A percentile compares a stretch with the other conserved stretches of the same genome.
These are phyloP conservation scores for Margaritispora aquatica DNA, from an alignment of 495 filamentous ascomycete species.

Conservation along the genomic window DNA sequence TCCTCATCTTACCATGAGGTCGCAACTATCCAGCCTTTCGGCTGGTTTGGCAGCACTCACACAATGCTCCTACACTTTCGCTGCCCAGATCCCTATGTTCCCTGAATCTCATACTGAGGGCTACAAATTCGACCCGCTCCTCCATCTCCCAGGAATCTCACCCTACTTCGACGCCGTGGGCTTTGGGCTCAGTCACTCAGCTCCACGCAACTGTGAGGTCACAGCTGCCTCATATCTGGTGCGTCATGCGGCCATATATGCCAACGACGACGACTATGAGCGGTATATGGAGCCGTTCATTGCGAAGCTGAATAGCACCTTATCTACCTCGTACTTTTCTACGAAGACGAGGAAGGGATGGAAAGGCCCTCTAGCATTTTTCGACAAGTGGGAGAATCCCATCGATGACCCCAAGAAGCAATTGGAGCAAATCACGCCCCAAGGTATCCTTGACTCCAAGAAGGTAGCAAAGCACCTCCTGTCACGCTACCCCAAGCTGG, in stretches of 20 bases:
- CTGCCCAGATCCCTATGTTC: conserved; percentile 10
- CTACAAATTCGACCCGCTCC: conserved; percentile 18
- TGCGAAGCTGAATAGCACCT: conserved; percentile 16
- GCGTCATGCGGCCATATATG: conserved; percentile 20
- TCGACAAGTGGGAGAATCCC: conserved; percentile 18
- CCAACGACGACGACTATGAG: conserved; percentile 21
- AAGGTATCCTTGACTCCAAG: conserved; percentile 11
- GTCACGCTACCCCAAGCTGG: conserved; percentile 15
- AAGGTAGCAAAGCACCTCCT: conserved; percentile 15
- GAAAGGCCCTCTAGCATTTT: conserved; percentile 16
- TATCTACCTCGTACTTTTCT: neutral
- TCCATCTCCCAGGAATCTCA: conserved; percentile 18
- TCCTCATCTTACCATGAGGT: neutral
- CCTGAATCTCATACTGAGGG: conserved; percentile 18
- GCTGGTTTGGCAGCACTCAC: neutral
- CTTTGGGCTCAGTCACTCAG: conserved; percentile 10
- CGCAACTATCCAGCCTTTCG: neutral
- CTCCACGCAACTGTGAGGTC: conserved; percentile 10
- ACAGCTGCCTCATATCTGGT: conserved; percentile 19
- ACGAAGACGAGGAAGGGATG: conserved; percentile 14
- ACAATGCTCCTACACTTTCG: neutral
- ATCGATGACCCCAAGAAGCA: conserved; percentile 18
- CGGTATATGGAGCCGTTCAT: conserved; percentile 16
- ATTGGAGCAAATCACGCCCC: conserved; percentile 16
- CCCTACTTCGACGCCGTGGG: conserved; percentile 20